Percentiles rank a stretch among this genome's conserved stretches.
Conservation (phyloP, 768 basidiomycete species). For the Nidula microcarpa region DNA sequence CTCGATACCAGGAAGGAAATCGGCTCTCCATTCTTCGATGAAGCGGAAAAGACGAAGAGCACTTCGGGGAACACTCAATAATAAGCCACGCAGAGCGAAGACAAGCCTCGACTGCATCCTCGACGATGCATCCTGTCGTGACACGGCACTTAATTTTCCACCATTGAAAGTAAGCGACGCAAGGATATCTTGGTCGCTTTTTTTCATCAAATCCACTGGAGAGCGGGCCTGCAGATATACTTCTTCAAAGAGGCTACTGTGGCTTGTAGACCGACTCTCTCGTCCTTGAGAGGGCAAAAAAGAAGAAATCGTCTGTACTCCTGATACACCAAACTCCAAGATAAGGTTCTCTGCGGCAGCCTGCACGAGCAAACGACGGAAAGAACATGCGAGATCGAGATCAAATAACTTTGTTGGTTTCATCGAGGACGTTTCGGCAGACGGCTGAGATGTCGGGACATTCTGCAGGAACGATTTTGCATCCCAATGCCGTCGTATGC, state of each 20-base stretch:
- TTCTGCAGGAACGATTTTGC: constrained; percentile 11
- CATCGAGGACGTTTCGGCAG: constrained; percentile 1
- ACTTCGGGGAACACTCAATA: constrained; percentile 72
- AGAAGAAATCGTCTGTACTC: constrained; percentile 32
- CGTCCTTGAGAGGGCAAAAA: constrained; percentile 23
- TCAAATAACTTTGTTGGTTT: constrained; percentile 12
- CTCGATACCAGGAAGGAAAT: constrained; percentile 75
- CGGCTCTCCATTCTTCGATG: constrained; percentile 77
- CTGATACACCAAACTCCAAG: constrained; percentile 52
- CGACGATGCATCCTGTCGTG: constrained; percentile 41
- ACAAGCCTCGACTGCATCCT: constrained; percentile 37
- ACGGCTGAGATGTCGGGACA: neutral
- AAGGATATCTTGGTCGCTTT: constrained; percentile 50
- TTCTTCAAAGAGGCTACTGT: constrained; percentile 45
- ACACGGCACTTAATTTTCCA: constrained; percentile 42
- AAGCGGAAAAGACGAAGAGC: constrained; percentile 77
- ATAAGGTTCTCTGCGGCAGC: constrained; percentile 70
- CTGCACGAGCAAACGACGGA: constrained; percentile 47
- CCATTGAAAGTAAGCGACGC: constrained; percentile 53
- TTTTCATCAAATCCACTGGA: constrained; percentile 30
- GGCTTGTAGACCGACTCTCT: constrained; percentile 39
- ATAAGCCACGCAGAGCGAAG: constrained; percentile 40
- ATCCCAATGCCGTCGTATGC: constrained; percentile 34
- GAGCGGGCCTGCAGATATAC: constrained; percentile 60
- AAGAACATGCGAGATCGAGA: constrained; percentile 34